These are phyloP conservation scores for Xylaria acuta DNA, from an alignment of 495 filamentous ascomycete species.

Conservation along the genomic window DNA sequence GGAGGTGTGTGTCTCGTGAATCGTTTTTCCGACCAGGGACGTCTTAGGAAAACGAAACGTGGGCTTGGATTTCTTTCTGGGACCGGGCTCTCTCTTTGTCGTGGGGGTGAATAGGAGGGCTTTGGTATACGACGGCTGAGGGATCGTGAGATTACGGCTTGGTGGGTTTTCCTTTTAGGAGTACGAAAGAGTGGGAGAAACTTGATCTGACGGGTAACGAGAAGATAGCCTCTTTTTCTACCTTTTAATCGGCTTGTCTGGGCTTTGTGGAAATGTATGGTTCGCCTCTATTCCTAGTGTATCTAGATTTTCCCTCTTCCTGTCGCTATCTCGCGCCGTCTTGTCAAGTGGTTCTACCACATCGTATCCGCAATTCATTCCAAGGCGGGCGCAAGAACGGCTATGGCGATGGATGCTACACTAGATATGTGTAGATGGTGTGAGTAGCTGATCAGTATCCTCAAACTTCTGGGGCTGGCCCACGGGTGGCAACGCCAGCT, in stretches of 20 bases:
- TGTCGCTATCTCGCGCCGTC: conserved; percentile 21
- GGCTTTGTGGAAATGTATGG: neutral
- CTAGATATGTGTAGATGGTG: neutral
- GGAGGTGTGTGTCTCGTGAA: conserved; percentile 26
- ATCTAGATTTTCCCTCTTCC: conserved; percentile 3
- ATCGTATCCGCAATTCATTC: conserved; percentile 14
- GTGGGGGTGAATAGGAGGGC: conserved; percentile 13
- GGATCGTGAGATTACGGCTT: conserved; percentile 23
- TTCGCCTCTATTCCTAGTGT: conserved; percentile 5
- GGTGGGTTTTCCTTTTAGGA: neutral
- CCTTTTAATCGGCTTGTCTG: conserved; percentile 2
- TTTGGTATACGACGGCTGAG: conserved; percentile 4
- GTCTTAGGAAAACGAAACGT: conserved; percentile 21
- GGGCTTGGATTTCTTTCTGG: neutral
- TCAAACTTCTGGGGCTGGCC: conserved; percentile 26
- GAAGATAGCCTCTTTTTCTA: conserved; percentile 12
- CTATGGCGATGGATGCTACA: conserved; percentile 1
- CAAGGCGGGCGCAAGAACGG: conserved; percentile 1
- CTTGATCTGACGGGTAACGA: neutral
- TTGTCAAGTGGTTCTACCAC: conserved; percentile 2
- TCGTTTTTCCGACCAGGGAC: conserved; percentile 27
- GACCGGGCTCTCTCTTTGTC: neutral
- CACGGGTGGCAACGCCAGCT: conserved; percentile 21
- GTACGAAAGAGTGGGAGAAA: neutral
- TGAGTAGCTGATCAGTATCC: conserved; percentile 25